Base-by-base conservation (phyloP, 2,329 filamentous ascomycete species). In the Trichoderma asperellum region DNA sequence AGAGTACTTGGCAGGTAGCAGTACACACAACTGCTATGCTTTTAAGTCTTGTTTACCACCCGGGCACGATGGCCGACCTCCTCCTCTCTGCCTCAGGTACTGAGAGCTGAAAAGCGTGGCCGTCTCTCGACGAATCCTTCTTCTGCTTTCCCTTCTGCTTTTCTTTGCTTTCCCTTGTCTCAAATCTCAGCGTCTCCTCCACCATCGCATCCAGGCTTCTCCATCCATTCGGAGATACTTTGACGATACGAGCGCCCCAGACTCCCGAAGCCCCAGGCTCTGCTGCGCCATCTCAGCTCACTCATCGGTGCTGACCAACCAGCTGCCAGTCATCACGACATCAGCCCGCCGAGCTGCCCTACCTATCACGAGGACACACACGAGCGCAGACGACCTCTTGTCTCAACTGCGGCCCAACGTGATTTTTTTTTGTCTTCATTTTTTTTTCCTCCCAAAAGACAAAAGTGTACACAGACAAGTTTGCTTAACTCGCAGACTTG, bases 251-350 rank as follows among this genome's bases (percentile, higher is more conserved):
- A 55, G 35, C 61, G n/a, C n/a, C 27, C 57, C 6, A 18, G 24
- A 24, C 21, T 64, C 29, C 63, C 53, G 53, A 58, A 37, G 55
- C 63, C 32, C 34, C n/a, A 43, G 40, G 18, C 40, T 40, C 37
- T 58, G 58, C 59, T 69, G 52, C 60, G 67, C 61, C 55, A 66
- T 60, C 53, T 43, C 56, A 40, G 32, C 43, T 47, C 63, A 67
- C 63, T 57, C 27, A n/a, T 24, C 24, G 29, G 32, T 61, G 68
- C 68, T 70, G 68, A 70, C 68, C 68, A 70, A 70, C 63, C 68
- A 40, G 63, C 63, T 34, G 53, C 47, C n/a, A 49, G n/a, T 49
- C 21, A 24, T 7, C 49, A 49, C 63, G n/a, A 43, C 63, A 43
- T 57, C 29, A 59, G 18, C 68, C 55, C 34, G 53, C 40, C 61